Evolutionary conservation across 1,284 basidiomycete species (phyloP).

Genomic region (Farysia itapuensis): DNA sequence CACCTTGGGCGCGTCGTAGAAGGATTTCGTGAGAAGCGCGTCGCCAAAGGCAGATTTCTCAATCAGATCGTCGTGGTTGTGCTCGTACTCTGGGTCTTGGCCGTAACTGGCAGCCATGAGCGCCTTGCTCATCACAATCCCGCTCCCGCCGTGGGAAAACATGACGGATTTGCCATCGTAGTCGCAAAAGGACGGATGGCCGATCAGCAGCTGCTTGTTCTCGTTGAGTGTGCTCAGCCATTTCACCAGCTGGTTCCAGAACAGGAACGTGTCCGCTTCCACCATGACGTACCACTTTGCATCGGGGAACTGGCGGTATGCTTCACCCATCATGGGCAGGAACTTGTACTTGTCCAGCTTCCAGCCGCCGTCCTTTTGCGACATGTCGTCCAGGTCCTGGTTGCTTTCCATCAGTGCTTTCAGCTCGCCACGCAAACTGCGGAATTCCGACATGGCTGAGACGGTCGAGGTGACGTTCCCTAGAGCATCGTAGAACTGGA

Average conservation of each 20-base stretch:
- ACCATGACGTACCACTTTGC: conserved; percentile 40
- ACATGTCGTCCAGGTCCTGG: conserved; percentile 9
- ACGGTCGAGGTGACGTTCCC: conserved; percentile 17
- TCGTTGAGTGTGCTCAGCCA: conserved; percentile 13
- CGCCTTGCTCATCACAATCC: conserved; percentile 16
- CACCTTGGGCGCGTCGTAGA: conserved; percentile 15
- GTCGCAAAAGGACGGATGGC: conserved; percentile 20
- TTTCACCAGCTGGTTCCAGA: conserved; percentile 19
- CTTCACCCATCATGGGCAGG: conserved; percentile 27
- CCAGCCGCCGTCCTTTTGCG: conserved; percentile 21
- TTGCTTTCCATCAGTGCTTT: conserved; percentile 1
- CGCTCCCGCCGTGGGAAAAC: conserved; percentile 32
- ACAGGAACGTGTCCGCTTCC: conserved; percentile 44
- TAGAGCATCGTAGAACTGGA: conserved; percentile 21
- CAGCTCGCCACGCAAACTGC: conserved; percentile 3
- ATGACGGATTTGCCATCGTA: conserved; percentile 15
- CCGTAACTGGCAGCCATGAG: conserved; percentile 25
- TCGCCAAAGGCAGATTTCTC: conserved; percentile 27
- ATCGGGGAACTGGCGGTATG: conserved; percentile 11
- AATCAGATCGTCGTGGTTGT: conserved; percentile 13
- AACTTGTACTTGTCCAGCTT: conserved; percentile 46
- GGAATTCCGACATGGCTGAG: conserved; percentile 5
- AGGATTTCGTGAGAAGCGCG: conserved; percentile 24
- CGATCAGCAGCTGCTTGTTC: conserved; percentile 10
- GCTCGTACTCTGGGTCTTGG: conserved; percentile 11